Percentiles rank a stretch among this genome's conserved stretches.
phyloP scores from a whole-genome alignment of 1,139 yeast genomes.

The Saccharomyces uvarum region DNA sequence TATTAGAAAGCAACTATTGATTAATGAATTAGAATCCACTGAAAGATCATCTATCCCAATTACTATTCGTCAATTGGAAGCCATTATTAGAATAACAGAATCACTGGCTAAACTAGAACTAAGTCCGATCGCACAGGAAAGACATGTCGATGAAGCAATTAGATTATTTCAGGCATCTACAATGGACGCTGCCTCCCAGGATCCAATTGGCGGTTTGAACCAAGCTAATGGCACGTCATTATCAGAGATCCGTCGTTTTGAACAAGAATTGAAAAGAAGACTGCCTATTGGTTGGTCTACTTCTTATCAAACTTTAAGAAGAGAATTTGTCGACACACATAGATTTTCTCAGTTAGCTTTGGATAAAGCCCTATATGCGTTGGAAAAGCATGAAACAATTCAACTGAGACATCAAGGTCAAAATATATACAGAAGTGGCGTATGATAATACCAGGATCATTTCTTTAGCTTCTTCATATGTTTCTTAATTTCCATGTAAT shows the following conservation, averaged over 20 bases:
- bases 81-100: conserved; percentile 92
- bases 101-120: conserved; percentile 82
- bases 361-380: conserved; percentile 71
- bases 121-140: conserved; percentile 75
- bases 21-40: conserved; percentile 71
- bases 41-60: conserved; percentile 95
- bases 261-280: conserved; percentile 78
- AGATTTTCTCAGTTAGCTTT: conserved; percentile 63
- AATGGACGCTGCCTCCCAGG: conserved; percentile 93
- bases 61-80: conserved; percentile 95
- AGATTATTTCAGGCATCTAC: conserved; percentile 93
- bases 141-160: conserved; percentile 93
- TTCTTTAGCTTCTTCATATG: not conserved
- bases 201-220: conserved; percentile 43
- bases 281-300: conserved; percentile 97
- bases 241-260: conserved; percentile 70
- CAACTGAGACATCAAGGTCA: conserved; percentile 86
- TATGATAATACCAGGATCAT: conserved; percentile 30
- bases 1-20: conserved; percentile 76
- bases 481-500: not conserved
- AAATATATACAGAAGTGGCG: conserved; percentile 74
- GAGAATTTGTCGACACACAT: conserved; percentile 74
- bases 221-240: conserved; percentile 44
- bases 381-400: conserved; percentile 82
- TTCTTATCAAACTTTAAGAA: conserved; percentile 71